These are phyloP conservation scores for Xylaria sp. DNA, from an alignment of 2,329 filamentous ascomycete genomes.

Conservation along the genomic window DNA sequence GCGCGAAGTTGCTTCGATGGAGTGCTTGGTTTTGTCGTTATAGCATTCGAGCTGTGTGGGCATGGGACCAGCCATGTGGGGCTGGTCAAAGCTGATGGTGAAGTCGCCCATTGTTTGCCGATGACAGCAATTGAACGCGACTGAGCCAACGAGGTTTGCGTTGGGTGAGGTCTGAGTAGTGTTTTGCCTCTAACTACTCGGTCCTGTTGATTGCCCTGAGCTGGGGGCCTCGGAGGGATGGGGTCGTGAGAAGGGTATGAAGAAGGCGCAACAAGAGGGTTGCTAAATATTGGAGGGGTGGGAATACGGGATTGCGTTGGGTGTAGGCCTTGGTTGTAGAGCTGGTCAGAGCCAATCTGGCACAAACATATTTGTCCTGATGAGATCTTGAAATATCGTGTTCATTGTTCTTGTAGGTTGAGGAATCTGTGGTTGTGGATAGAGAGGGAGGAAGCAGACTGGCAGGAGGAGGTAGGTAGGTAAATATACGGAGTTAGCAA, in stretches of 20 bases:
- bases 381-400: slow-evolving; percentile 15
- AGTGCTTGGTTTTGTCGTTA: slow-evolving; percentile 5
- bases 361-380: slow-evolving; percentile 19
- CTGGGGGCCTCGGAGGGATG: neutral
- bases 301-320: neutral
- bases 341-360: slow-evolving; percentile 21
- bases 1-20: neutral
- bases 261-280: neutral
- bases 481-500: too few species aligned
- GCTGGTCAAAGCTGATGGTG: neutral
- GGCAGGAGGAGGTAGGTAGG: neutral
- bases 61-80: neutral
- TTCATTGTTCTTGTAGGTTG: slow-evolving; percentile 12
- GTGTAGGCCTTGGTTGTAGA: neutral
- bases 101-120: slow-evolving; percentile 3
- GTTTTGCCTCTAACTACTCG: neutral
- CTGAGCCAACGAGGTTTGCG: neutral
- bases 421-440: neutral
- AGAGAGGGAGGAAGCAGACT: neutral
- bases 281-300: neutral
- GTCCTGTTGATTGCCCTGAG: neutral
- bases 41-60: neutral
- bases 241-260: neutral
- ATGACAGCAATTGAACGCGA: neutral
- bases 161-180: neutral